Conservation (phyloP, 495 filamentous ascomycete genomes). For the Chaetomium fimeti region DNA sequence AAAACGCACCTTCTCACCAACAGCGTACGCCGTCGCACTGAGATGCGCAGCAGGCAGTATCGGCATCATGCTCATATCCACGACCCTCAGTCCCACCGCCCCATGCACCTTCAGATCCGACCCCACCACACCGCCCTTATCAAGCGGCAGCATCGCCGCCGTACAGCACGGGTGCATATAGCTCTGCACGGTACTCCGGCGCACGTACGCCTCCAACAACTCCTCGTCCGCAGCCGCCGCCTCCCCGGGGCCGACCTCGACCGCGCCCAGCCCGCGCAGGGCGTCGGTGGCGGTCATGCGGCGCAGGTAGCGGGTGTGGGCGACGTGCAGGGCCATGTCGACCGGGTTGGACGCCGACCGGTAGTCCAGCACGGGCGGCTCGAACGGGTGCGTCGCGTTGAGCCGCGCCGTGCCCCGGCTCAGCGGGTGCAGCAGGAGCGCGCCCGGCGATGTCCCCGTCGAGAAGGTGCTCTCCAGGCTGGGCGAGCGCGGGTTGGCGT, state of each 20-base stretch:
- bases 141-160: slow-evolving; percentile 53
- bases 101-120: slow-evolving; percentile 42
- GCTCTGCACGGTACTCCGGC: slow-evolving; percentile 10
- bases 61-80: slow-evolving; percentile 43
- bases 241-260: slow-evolving; percentile 22
- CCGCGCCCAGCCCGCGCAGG: slow-evolving; percentile 20
- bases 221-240: slow-evolving; percentile 12
- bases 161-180: slow-evolving; percentile 44
- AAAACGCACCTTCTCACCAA: slow-evolving; percentile 24
- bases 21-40: slow-evolving; percentile 23
- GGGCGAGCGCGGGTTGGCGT: slow-evolving; percentile 24
- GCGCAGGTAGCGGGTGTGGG: slow-evolving; percentile 26
- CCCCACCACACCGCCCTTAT: slow-evolving; percentile 50
- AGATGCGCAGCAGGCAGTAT: slow-evolving; percentile 38
- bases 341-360: slow-evolving; percentile 35
- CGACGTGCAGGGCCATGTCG: slow-evolving; percentile 33
- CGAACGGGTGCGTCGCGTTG: slow-evolving; percentile 35
- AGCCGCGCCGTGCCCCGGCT: slow-evolving; percentile 38
- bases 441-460: slow-evolving; percentile 18
- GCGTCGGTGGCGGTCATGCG: slow-evolving; percentile 26
- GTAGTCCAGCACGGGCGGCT: slow-evolving; percentile 35
- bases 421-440: slow-evolving; percentile 36
- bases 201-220: slow-evolving; percentile 16
- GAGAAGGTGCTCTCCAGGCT: slow-evolving; percentile 34
- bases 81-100: slow-evolving; percentile 37